Evolutionary conservation across 2,329 filamentous ascomycete genomes (phyloP).

Genomic region (Fusarium sarcochroum): DNA sequence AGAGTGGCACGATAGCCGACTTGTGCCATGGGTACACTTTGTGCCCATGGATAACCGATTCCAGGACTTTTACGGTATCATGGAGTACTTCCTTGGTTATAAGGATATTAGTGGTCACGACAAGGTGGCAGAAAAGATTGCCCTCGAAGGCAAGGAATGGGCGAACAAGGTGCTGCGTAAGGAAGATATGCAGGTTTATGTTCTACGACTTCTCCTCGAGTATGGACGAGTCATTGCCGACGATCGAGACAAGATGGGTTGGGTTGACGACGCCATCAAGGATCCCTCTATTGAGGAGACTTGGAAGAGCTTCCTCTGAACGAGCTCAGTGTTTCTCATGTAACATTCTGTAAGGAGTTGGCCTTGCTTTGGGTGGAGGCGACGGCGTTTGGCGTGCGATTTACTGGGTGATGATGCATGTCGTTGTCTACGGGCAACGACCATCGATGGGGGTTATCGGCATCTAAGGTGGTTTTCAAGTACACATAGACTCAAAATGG

Average conservation of each 20-base stretch:
- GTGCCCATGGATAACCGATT: constrained; percentile 84
- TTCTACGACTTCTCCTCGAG: constrained; percentile 74
- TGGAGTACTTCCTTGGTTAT: constrained; percentile 81
- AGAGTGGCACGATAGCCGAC: constrained; percentile 84
- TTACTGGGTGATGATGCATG: constrained; percentile 31
- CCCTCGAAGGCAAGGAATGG: constrained; percentile 76
- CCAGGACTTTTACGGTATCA: constrained; percentile 78
- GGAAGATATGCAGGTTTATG: constrained; percentile 82
- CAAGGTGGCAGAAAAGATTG: constrained; percentile 73
- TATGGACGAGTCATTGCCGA: constrained; percentile 71
- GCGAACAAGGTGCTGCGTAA: constrained; percentile 75
- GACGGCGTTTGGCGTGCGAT: constrained; percentile 40
- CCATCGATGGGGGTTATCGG: constrained; percentile 17
- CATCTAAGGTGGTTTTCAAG: constrained; percentile 22
- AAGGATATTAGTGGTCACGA: constrained; percentile 65
- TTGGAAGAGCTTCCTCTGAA: constrained; percentile 49
- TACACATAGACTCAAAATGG: constrained; percentile 40
- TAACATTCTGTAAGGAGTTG: constrained; percentile 38
- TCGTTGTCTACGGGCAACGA: constrained; percentile 31
- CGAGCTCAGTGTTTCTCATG: background rate
- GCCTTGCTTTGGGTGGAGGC: constrained; percentile 37
- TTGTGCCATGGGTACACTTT: constrained; percentile 85
- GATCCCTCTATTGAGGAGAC: constrained; percentile 52
- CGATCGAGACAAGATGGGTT: constrained; percentile 66
- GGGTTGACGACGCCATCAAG: constrained; percentile 64